Conservation (phyloP, 73 alveolate genomes). For the Blepharisma stoltei region DNA sequence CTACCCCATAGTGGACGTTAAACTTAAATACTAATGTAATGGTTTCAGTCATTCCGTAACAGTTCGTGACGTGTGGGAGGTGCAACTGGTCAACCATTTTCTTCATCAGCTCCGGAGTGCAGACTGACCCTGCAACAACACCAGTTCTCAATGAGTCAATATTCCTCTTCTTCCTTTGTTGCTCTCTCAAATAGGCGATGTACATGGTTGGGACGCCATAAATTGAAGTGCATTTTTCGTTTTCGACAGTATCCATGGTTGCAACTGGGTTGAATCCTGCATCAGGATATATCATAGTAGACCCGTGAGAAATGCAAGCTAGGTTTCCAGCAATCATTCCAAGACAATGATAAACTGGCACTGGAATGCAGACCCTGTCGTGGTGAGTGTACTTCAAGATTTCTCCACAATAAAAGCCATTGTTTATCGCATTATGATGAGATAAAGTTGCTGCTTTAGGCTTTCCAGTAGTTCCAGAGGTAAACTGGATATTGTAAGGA, state of each 20-base stretch:
- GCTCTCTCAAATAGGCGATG: slow-evolving; percentile 55
- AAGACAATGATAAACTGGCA: slow-evolving; percentile 81
- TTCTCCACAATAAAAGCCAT: slow-evolving; percentile 58
- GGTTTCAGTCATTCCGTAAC: slow-evolving; percentile 55
- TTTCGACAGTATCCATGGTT: slow-evolving; percentile 46
- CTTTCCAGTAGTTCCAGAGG: slow-evolving; percentile 83
- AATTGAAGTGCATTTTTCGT: slow-evolving; percentile 54
- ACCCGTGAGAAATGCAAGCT: slow-evolving; percentile 61
- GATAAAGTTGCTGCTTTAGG: slow-evolving; percentile 81
- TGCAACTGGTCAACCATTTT: slow-evolving; percentile 30
- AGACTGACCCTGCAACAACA: slow-evolving; percentile 69
- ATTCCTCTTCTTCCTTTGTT: slow-evolving; percentile 36
- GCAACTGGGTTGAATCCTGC: slow-evolving; percentile 65
- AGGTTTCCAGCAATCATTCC: slow-evolving; percentile 84
- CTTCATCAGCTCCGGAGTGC: slow-evolving; percentile 59
- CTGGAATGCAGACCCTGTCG: slow-evolving; percentile 62
- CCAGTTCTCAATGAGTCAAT: slow-evolving; percentile 59
- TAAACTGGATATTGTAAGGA: slow-evolving; percentile 68
- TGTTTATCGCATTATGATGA: slow-evolving; percentile 60
- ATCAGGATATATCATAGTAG: slow-evolving; percentile 70
- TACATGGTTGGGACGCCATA: slow-evolving; percentile 88
- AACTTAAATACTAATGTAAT: slow-evolving; percentile 33
- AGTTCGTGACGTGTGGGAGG: slow-evolving; percentile 27
- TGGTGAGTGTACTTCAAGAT: slow-evolving; percentile 39
- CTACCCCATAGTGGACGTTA: no score